Evolutionary conservation across 139 green algal genomes (phyloP), one percentile per base, ranked within the genome.

Genomic region (Chlorella sorokiniana): DNA sequence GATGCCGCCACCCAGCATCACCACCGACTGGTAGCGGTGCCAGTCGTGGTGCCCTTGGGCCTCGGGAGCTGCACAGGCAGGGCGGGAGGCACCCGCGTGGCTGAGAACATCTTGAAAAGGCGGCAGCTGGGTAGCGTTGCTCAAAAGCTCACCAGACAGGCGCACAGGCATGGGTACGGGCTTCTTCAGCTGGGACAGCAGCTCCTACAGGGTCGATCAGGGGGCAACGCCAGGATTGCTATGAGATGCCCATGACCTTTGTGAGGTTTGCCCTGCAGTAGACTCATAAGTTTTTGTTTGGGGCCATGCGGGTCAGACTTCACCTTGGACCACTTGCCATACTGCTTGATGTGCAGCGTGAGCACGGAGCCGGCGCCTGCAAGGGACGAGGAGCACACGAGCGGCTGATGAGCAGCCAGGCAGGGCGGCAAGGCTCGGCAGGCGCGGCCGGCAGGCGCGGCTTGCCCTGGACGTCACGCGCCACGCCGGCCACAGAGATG

Each of bases 1-100:
- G 27, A 88, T 48, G 31, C 84, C 84, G n/a, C 84, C 84, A 18
- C 64, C 84, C 3, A 88, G 37, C 4, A 88, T 38, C 40, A 88
- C 9, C 16, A 88, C 10, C 0, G 45, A 31, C 23, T 74, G 11
- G 35, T 81, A 78, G 35, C 59, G 11, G 23, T 62, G 2, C 56
- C 83, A 86, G 42, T 20, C 38, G 25, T 3, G 23, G 37, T 56
- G 8, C 0, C 23, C 10, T 10, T 37, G 54, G 5, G 18, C 37
- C 31, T 44, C 73, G 11, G 73, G 51, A 16, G 73, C 73, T 79
- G 73, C 73, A 79, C 22, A 48, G n/a, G n/a, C n/a, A 31, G 25
- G 25, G 52, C 29, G 10, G 14, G 67, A 27, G 1, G 31, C 10
- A 38, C 65, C 48, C 10, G 41, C 4, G 41, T 10, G 27, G 10